A percentile compares a stretch with the other conserved stretches of the same genome.
These are phyloP conservation scores for Botrytis elliptica DNA, from an alignment of 2,329 filamentous ascomycete species.

Conservation along the genomic window DNA sequence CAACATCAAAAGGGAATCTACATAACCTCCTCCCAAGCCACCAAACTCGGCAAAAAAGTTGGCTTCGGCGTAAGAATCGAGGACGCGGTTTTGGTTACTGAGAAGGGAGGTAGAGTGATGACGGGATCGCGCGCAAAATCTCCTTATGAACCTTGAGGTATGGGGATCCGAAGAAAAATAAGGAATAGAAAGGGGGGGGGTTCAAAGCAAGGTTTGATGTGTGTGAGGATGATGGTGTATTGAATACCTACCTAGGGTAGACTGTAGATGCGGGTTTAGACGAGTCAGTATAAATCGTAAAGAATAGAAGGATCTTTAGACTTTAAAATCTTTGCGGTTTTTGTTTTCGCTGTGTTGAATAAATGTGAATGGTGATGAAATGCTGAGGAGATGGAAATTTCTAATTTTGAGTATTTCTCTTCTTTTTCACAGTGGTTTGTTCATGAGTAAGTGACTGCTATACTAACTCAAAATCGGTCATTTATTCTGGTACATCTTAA, in stretches of 20 bases:
- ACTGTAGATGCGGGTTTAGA: not conserved
- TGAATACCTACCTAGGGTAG: not conserved
- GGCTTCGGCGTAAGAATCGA: slow-evolving; percentile 62
- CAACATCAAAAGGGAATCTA: slow-evolving; percentile 49
- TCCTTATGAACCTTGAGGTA: slow-evolving; percentile 32
- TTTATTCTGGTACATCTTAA: not conserved
- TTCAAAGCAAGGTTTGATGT: not conserved
- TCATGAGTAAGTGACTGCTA: too few relatives aligned
- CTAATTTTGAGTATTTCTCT: not conserved
- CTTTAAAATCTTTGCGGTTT: not conserved
- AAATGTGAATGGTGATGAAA: not conserved
- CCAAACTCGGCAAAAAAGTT: slow-evolving; percentile 34
- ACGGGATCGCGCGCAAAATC: slow-evolving; percentile 31
- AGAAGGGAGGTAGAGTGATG: slow-evolving; percentile 46
- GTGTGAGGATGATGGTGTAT: not conserved
- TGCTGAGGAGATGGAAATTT: not conserved
- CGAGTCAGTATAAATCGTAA: not conserved
- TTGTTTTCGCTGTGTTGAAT: too few relatives aligned
- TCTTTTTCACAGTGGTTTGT: too few relatives aligned
- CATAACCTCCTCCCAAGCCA: slow-evolving; percentile 42
- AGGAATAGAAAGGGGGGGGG: not conserved
- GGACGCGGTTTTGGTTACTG: slow-evolving; percentile 57
- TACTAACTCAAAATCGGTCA: too few relatives aligned
- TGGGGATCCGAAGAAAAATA: not conserved
- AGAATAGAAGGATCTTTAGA: not conserved